phyloP scores from a whole-genome alignment of 352 stramenopile genomes.

The Achlya hypogyna region DNA sequence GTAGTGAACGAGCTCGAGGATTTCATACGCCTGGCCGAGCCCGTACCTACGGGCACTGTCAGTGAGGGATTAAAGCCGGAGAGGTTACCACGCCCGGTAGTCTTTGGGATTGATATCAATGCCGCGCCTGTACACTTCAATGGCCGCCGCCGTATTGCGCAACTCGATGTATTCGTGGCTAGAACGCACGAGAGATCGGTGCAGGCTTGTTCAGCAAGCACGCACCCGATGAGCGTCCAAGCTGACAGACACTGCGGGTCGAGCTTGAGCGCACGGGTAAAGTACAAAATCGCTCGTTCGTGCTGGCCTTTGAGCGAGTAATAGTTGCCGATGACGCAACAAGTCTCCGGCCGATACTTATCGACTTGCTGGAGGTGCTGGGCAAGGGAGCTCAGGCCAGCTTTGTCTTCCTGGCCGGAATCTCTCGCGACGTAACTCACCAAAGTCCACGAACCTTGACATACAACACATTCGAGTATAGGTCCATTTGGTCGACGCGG shows the following conservation, averaged over 20 bases:
- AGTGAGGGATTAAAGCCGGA: neutral
- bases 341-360: conserved; percentile 97
- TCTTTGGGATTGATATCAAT: conserved; percentile 89
- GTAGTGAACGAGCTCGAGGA: conserved; percentile 97
- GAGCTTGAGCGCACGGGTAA: conserved; percentile 92
- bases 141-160: conserved; percentile 95
- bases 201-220: neutral
- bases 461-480: conserved; percentile 82
- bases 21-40: conserved; percentile 97
- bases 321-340: conserved; percentile 93
- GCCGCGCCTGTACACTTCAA: conserved; percentile 94
- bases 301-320: conserved; percentile 89
- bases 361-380: conserved; percentile 90
- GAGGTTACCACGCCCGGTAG: conserved; percentile 93
- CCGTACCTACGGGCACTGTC: conserved; percentile 43
- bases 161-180: conserved; percentile 97
- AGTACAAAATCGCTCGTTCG: conserved; percentile 96
- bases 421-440: neutral
- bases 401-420: conserved; percentile 44
- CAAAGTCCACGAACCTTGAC: conserved; percentile 35
- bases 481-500: conserved; percentile 73
- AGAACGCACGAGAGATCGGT: no score
- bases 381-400: conserved; percentile 81
- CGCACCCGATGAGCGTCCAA: conserved; percentile 94
- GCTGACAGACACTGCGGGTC: conserved; percentile 92